phyloP scores from a whole-genome alignment of 2,329 filamentous ascomycete species.

The Gaeumannomyces tritici region DNA sequence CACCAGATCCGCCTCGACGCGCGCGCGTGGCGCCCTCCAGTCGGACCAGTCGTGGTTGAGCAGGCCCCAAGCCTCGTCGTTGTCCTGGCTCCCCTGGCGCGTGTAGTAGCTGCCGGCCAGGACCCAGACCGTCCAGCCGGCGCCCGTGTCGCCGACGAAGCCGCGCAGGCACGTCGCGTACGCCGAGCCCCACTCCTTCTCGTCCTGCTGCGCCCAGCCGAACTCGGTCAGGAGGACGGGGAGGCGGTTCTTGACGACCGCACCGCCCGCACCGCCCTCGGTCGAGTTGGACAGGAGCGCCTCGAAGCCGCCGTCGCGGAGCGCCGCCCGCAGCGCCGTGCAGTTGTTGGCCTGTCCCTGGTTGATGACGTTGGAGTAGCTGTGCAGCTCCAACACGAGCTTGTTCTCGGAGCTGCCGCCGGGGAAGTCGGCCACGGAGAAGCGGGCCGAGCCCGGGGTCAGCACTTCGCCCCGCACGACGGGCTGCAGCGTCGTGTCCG shows the following conservation, averaged over 20 bases:
- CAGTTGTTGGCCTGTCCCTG: slow-evolving; percentile 22
- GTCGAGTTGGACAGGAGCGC: background rate
- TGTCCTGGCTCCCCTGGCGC: slow-evolving; percentile 5
- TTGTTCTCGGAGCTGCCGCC: slow-evolving; percentile 27
- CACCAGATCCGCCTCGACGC: background rate
- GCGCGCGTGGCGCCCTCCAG: slow-evolving; percentile 1
- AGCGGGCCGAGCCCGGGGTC: slow-evolving; percentile 26
- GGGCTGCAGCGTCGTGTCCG: slow-evolving; percentile 33
- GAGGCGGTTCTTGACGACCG: background rate
- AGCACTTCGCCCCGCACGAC: slow-evolving; percentile 30
- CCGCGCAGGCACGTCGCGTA: slow-evolving; percentile 25
- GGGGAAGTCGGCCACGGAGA: slow-evolving; percentile 19
- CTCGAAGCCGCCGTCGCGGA: slow-evolving; percentile 29
- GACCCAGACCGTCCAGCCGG: slow-evolving; percentile 6
- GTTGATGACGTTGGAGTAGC: slow-evolving; percentile 28
- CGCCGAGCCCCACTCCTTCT: slow-evolving; percentile 17
- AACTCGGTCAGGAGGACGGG: slow-evolving; percentile 17
- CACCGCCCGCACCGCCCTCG: background rate
- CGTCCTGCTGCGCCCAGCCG: slow-evolving; percentile 21
- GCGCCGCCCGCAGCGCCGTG: slow-evolving; percentile 24
- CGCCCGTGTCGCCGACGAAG: slow-evolving; percentile 17
- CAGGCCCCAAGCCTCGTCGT: slow-evolving; percentile 6
- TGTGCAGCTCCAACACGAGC: slow-evolving; percentile 39
- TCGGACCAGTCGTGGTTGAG: slow-evolving; percentile 8
- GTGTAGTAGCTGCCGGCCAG: slow-evolving; percentile 6